Evolutionary conservation across 305 asterid species (phyloP).

Genomic region (Rubia occidens): DNA sequence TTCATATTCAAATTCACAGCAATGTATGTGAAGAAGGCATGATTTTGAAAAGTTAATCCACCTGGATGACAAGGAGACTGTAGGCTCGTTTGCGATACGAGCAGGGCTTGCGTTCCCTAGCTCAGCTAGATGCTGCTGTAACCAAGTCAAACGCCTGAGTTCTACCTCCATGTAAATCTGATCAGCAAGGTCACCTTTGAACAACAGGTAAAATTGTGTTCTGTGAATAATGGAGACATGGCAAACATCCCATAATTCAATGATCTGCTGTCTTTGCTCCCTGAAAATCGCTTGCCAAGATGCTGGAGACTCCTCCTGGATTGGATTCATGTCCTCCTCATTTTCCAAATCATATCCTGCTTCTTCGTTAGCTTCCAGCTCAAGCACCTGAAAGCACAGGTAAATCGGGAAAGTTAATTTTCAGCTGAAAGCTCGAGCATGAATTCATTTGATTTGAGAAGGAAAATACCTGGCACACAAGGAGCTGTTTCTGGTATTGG

Average conservation of each 20-base stretch:
- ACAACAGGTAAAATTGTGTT: conserved; percentile 79
- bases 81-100: conserved; percentile 53
- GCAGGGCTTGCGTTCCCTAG: conserved; percentile 82
- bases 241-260: conserved; percentile 89
- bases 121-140: conserved; percentile 76
- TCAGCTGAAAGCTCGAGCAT: neutral
- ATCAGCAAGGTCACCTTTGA: conserved; percentile 85
- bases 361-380: conserved; percentile 89
- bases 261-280: conserved; percentile 82
- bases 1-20: neutral
- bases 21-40: neutral
- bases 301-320: conserved; percentile 67
- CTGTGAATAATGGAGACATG: conserved; percentile 83
- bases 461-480: conserved; percentile 76
- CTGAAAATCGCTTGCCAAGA: conserved; percentile 58
- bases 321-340: conserved; percentile 34
- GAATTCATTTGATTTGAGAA: neutral
- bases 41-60: conserved; percentile 20
- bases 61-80: conserved; percentile 83
- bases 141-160: conserved; percentile 86
- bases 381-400: conserved; percentile 56
- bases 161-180: conserved; percentile 93
- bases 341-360: conserved; percentile 76
- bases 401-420: no score
- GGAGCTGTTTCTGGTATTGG: conserved; percentile 96